Conservation (phyloP, 352 stramenopile genomes). For the Globisporangium nagaii region DNA sequence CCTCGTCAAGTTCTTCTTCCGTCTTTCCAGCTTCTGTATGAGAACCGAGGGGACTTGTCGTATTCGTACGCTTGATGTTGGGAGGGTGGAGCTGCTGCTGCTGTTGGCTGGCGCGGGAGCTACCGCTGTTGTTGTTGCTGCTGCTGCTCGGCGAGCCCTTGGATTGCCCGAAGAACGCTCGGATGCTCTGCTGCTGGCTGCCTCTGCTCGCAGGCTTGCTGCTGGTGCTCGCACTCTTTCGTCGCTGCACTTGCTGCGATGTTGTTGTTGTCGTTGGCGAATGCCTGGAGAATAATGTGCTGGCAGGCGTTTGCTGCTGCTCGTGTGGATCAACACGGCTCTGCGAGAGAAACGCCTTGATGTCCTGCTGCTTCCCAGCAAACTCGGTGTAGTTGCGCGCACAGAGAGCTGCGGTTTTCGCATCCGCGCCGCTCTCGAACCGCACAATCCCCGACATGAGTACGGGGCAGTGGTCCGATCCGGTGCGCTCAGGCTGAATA, state of each 20-base stretch:
- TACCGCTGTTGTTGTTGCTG: not conserved
- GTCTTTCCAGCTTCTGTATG: too few relatives aligned
- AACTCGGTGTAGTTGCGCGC: conserved; percentile 75
- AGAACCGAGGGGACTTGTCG: too few relatives aligned
- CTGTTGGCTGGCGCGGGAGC: too few relatives aligned
- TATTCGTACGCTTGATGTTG: too few relatives aligned
- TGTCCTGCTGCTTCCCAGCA: conserved; percentile 66
- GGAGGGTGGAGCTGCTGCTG: too few relatives aligned
- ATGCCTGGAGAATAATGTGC: not conserved
- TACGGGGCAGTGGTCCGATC: conserved; percentile 83
- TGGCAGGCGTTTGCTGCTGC: not conserved
- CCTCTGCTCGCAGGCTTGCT: conserved; percentile 4
- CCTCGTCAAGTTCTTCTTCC: not conserved
- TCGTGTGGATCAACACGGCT: not conserved
- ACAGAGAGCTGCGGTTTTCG: conserved; percentile 42
- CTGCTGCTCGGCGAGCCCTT: not conserved
- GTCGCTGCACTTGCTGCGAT: not conserved
- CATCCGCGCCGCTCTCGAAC: conserved; percentile 11
- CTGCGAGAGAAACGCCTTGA: conserved; percentile 36
- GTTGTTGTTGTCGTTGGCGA: not conserved
- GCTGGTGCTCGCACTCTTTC: not conserved
- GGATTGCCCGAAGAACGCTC: conserved; percentile 36
- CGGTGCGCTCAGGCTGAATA: conserved; percentile 47
- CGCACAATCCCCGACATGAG: conserved; percentile 35
- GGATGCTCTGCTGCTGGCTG: conserved; percentile 37